Conservation (phyloP, 768 basidiomycete genomes). For the Auricularia auricula-judae region DNA sequence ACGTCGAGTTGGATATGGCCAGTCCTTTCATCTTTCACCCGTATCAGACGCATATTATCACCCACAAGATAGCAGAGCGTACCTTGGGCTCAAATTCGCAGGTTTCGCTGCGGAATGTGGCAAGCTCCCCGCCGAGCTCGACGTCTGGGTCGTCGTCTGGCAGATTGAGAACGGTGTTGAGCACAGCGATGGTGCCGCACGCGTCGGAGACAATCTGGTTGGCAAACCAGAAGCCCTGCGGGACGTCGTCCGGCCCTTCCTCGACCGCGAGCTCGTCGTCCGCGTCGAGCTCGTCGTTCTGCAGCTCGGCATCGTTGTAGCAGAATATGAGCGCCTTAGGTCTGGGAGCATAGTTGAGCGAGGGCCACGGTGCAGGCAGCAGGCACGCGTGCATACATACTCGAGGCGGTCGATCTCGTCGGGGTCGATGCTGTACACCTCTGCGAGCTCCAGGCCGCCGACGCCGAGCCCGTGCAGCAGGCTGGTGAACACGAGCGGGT, state of each 20-base stretch:
- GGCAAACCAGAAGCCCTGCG: constrained; percentile 53
- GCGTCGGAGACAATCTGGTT: constrained; percentile 59
- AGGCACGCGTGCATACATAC: not conserved
- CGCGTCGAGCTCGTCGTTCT: constrained; percentile 25
- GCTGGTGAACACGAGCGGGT: constrained; percentile 46
- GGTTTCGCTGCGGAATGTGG: constrained; percentile 38
- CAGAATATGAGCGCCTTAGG: constrained; percentile 55
- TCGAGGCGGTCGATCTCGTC: constrained; percentile 49
- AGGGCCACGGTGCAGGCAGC: no score
- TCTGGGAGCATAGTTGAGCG: constrained; percentile 6
- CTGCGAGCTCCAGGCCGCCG: constrained; percentile 39
- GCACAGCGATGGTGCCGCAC: constrained; percentile 50
- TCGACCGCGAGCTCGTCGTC: constrained; percentile 29
- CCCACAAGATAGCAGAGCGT: constrained; percentile 13
- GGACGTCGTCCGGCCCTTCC: constrained; percentile 38
- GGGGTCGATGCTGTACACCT: constrained; percentile 52
- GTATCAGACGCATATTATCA: not conserved
- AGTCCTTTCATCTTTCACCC: constrained; percentile 47
- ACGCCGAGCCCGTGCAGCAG: constrained; percentile 45
- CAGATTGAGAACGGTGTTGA: constrained; percentile 51
- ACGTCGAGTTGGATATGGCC: constrained; percentile 44
- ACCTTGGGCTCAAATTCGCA: constrained; percentile 48
- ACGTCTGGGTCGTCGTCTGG: constrained; percentile 26
- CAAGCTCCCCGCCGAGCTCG: constrained; percentile 31
- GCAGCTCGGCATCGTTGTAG: constrained; percentile 19